phyloP scores from a whole-genome alignment of 169 alveolate genomes.

The Plasmodium adleri region DNA sequence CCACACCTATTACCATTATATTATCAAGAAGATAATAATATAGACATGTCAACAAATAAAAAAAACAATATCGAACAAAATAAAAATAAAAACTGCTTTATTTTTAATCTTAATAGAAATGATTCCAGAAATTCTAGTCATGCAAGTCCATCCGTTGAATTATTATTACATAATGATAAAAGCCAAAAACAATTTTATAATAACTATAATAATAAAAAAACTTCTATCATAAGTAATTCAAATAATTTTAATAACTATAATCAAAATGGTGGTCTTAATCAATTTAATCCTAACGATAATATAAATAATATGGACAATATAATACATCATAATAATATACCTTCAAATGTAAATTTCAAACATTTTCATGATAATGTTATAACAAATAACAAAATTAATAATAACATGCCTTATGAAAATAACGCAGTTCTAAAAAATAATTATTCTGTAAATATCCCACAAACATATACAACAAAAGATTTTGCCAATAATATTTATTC shows the following conservation, averaged over 20 bases:
- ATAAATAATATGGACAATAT: no score
- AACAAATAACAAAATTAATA: no score
- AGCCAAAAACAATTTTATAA: neutral
- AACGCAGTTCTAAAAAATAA: no score
- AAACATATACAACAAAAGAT: no score
- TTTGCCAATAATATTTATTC: no score
- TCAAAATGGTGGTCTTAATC: neutral
- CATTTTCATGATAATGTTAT: no score
- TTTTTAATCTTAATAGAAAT: constrained; percentile 29
- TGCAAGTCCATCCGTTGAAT: constrained; percentile 39
- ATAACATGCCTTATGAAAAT: no score
- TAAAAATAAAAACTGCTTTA: constrained; percentile 28
- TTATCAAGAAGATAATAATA: constrained; percentile 53
- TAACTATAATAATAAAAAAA: neutral
- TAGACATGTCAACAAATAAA: constrained; percentile 2
- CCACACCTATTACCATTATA: constrained; percentile 49
- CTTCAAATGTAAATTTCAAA: no score
- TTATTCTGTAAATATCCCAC: no score
- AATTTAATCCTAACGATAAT: no score
- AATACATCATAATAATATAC: no score
- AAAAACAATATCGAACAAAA: neutral
- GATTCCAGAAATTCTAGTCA: constrained; percentile 5
- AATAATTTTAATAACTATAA: neutral
- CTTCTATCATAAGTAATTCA: neutral
- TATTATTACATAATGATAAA: constrained; percentile 54